A percentile compares a stretch with the other conserved stretches of the same genome.
phyloP scores from a whole-genome alignment of 352 stramenopile species.

The Aphanomyces euteiches region DNA sequence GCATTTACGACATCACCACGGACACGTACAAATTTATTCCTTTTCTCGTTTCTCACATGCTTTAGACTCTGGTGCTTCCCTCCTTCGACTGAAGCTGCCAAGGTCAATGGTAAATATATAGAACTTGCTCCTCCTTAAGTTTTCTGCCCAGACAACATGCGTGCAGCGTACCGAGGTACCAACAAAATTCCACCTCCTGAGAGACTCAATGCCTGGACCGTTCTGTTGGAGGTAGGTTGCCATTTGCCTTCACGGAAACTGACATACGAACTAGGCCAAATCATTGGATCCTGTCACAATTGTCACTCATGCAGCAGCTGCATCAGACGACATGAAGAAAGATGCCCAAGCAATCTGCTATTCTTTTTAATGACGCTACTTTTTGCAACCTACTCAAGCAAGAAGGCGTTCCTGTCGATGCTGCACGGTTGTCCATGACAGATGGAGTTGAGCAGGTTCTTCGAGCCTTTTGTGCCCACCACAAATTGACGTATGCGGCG shows the following conservation, averaged over 20 bases:
- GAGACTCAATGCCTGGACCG: conserved; percentile 56
- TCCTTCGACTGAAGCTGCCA: neutral
- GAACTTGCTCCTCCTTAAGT: neutral
- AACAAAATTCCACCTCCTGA: conserved; percentile 40
- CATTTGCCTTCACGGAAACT: neutral
- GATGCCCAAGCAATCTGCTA: conserved; percentile 62
- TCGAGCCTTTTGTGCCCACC: conserved; percentile 60
- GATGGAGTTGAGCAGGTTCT: conserved; percentile 70
- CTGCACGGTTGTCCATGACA: conserved; percentile 63
- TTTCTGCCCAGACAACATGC: conserved; percentile 21
- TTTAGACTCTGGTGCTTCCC: too few species aligned
- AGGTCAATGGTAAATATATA: conserved; percentile 15
- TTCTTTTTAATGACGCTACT: conserved; percentile 56
- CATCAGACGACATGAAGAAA: conserved; percentile 49
- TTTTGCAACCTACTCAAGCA: conserved; percentile 44
- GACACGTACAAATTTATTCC: neutral
- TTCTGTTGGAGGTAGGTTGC: conserved; percentile 42
- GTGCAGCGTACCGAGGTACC: conserved; percentile 40
- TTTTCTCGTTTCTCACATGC: neutral
- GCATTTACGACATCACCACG: conserved; percentile 4
- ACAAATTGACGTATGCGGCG: conserved; percentile 50
- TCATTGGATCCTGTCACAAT: conserved; percentile 74
- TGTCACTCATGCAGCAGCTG: conserved; percentile 48
- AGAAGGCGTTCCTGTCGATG: conserved; percentile 45
- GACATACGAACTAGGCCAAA: conserved; percentile 42